Evolutionary conservation across 139 green algal species (phyloP), one percentile per base, ranked within the genome.

Genomic region (Haematococcus lacustris): DNA sequence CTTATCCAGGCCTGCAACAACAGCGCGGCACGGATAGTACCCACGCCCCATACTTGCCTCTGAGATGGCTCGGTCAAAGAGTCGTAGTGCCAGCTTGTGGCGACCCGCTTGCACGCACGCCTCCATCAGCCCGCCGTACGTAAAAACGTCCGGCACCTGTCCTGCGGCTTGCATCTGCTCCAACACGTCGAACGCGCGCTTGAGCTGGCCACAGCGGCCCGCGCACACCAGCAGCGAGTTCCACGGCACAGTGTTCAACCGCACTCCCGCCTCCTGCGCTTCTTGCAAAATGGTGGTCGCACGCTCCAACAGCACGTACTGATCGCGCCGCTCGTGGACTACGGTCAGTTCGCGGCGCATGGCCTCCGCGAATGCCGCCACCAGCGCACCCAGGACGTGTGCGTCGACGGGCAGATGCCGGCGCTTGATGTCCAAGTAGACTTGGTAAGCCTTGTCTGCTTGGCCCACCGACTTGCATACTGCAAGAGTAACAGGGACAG

Each of bases 251-350:
- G 43, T 74, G 70, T 92, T 85, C n/a, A 88, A 71, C n/a, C 61
- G 37, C n/a, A 93, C 63, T 2, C 72, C 71, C 1, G 73, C 47
- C 2, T 69, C 69, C 50, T 80, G 61, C 35, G 88, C 87, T 33
- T 93, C 68, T 21, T 25, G 32, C 5, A 65, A 34, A 5, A 73
- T 21, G 30, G 75, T 38, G 3, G 85, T 81, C 0, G 91, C 91
- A 7, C 90, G 78, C 78, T 97, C 91, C 70, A 97, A 71, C 35
- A 94, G 76, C 39, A 96, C 89, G n/a, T n/a, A n/a, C n/a, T n/a
- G n/a, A n/a, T n/a, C 9, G 43, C 43, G 43, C 43, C 43, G 43
- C 47, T 77, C 63, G 47, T 77, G 72, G 43, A 71, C 74, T 38
- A 79, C 74, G 3, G 39, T 76, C n/a, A 81, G 66, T n/a, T 76